A percentile compares a stretch with the other conserved stretches of the same genome.
Conservation (phyloP, 2,329 filamentous ascomycete species). For the Cladosporium oxysporum region DNA sequence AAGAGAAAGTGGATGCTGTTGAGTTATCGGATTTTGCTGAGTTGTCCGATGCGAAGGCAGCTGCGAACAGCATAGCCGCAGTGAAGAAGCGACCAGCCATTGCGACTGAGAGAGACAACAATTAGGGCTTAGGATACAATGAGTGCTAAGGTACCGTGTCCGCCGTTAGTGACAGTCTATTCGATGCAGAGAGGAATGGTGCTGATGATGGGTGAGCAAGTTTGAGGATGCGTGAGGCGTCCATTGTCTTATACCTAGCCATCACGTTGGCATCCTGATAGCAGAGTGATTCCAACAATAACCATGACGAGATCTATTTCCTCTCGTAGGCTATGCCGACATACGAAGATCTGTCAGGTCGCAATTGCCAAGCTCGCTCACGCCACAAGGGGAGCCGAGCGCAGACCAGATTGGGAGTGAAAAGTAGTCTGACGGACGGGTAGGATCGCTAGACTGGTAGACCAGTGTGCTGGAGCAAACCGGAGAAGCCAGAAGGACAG, state of each 20-base stretch:
- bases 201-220: not conserved
- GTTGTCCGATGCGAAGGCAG: constrained; percentile 12
- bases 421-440: constrained; percentile 10
- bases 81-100: constrained; percentile 21
- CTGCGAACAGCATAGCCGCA: constrained; percentile 17
- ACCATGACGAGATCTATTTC: constrained; percentile 7
- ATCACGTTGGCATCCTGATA: not conserved
- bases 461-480: not conserved
- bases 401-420: constrained; percentile 13
- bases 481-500: not conserved
- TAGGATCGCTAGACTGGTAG: constrained; percentile 12
- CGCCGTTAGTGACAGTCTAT: not conserved
- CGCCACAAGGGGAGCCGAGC: not conserved
- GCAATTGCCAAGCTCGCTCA: constrained; percentile 7
- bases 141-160: not conserved
- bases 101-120: not conserved
- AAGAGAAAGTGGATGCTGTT: constrained; percentile 17
- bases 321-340: constrained; percentile 13
- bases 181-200: not conserved
- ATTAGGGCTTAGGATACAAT: not conserved
- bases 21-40: constrained; percentile 12
- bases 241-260: constrained; percentile 10
- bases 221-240: not conserved
- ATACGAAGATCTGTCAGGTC: constrained; percentile 14
- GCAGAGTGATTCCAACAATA: not conserved